Percentiles rank a stretch among this genome's conserved stretches.
Conservation (phyloP, 441 rosid genomes). For the Adansonia gregorii region DNA sequence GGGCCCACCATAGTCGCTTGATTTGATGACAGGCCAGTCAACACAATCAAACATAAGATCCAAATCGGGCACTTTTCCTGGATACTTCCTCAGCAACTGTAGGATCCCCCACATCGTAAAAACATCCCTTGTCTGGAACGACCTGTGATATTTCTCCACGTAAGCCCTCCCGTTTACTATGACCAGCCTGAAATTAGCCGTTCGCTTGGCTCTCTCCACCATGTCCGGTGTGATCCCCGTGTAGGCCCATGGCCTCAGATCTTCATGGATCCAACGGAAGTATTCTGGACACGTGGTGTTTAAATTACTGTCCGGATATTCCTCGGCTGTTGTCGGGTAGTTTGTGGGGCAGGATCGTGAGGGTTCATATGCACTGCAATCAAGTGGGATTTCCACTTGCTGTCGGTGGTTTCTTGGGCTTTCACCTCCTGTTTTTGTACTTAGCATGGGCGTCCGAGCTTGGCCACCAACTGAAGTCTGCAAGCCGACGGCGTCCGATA, state of each 20-base stretch:
- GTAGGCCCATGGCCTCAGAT: slow-evolving; percentile 64
- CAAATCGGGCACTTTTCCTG: slow-evolving; percentile 62
- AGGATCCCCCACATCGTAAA: slow-evolving; percentile 74
- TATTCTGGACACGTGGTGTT: slow-evolving; percentile 56
- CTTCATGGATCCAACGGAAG: slow-evolving; percentile 85
- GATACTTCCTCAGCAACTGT: slow-evolving; percentile 63
- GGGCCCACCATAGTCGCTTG: slow-evolving; percentile 36
- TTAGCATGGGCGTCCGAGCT: slow-evolving; percentile 17
- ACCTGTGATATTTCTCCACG: slow-evolving; percentile 42
- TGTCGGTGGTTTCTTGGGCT: slow-evolving; percentile 26
- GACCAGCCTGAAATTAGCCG: slow-evolving; percentile 60
- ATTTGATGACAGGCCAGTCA: slow-evolving; percentile 62
- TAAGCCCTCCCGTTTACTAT: slow-evolving; percentile 57
- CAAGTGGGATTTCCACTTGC: slow-evolving; percentile 40
- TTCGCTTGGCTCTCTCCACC: slow-evolving; percentile 49
- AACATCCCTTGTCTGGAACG: slow-evolving; percentile 63
- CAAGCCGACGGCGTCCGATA: not conserved
- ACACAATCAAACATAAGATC: slow-evolving; percentile 75
- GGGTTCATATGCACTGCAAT: slow-evolving; percentile 43
- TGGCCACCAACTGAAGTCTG: slow-evolving; percentile 33
- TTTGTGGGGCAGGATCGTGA: slow-evolving; percentile 45
- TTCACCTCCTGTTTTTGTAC: not conserved
- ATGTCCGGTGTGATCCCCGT: slow-evolving; percentile 58
- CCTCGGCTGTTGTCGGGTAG: slow-evolving; percentile 33
- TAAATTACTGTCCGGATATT: slow-evolving; percentile 28